Evolutionary conservation across 495 filamentous ascomycete genomes (phyloP).

Genomic region (Cenococcum geophilum): DNA sequence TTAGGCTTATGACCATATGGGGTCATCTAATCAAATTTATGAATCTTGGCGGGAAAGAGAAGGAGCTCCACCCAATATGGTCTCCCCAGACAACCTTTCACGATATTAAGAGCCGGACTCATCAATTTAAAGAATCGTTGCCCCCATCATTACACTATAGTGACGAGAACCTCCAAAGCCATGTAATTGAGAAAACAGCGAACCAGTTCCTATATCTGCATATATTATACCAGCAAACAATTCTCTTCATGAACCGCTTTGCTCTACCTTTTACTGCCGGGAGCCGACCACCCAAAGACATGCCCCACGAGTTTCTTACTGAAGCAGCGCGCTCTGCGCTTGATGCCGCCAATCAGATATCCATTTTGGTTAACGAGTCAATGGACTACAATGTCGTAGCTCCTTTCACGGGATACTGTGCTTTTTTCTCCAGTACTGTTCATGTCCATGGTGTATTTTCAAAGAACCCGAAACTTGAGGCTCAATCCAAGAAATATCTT

Average conservation of each 20-base stretch:
- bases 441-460: constrained; percentile 91
- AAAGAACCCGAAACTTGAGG: constrained; percentile 66
- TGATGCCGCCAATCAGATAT: constrained; percentile 85
- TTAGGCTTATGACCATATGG: constrained; percentile 81
- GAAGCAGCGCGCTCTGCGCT: constrained; percentile 71
- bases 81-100: constrained; percentile 69
- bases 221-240: constrained; percentile 80
- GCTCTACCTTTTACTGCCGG: constrained; percentile 68
- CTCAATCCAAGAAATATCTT: constrained; percentile 76
- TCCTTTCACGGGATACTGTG: constrained; percentile 90
- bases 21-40: constrained; percentile 83
- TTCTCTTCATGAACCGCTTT: constrained; percentile 85
- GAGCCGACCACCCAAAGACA: constrained; percentile 60
- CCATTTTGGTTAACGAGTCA: constrained; percentile 71
- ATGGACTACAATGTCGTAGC: constrained; percentile 75
- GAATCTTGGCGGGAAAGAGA: constrained; percentile 83
- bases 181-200: constrained; percentile 75
- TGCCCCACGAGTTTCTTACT: constrained; percentile 72
- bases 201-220: constrained; percentile 96
- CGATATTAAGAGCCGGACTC: constrained; percentile 61
- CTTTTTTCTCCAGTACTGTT: constrained; percentile 85
- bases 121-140: constrained; percentile 61
- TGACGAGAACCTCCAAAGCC: constrained; percentile 74
- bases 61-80: constrained; percentile 66
- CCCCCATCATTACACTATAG: constrained; percentile 67